Conservation (phyloP, 2,329 filamentous ascomycete species). For the Aspergillus ochraceoroseus region DNA sequence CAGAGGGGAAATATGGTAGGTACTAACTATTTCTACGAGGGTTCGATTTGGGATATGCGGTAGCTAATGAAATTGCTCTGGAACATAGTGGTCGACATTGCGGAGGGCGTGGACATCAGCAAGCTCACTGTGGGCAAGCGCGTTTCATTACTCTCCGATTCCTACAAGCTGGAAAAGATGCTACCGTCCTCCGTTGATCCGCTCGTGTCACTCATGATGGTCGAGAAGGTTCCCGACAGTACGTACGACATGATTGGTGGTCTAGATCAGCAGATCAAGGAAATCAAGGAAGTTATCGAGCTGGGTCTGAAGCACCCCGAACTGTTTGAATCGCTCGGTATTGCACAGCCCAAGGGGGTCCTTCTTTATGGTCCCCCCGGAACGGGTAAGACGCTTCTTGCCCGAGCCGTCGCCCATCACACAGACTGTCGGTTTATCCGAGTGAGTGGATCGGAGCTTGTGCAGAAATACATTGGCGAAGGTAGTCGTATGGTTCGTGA, state of each 20-base stretch:
- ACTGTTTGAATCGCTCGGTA: slow-evolving; percentile 97
- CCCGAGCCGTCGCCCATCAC: slow-evolving; percentile 93
- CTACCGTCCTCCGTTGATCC: slow-evolving; percentile 96
- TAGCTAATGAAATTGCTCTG: slow-evolving; percentile 11
- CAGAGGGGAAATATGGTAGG: slow-evolving; percentile 93
- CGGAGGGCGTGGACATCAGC: slow-evolving; percentile 86
- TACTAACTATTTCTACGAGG: too few species aligned
- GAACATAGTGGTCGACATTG: slow-evolving; percentile 78
- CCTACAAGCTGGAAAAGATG: slow-evolving; percentile 98
- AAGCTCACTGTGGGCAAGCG: slow-evolving; percentile 98
- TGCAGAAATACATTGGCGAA: slow-evolving; percentile 99
- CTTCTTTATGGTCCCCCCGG: slow-evolving; percentile 93
- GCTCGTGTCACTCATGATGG: slow-evolving; percentile 99
- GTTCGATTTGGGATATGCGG: slow-evolving; percentile 45
- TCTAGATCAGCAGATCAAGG: slow-evolving; percentile 97
- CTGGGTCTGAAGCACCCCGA: slow-evolving; percentile 97
- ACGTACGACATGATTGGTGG: slow-evolving; percentile 99
- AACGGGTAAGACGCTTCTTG: slow-evolving; percentile 93
- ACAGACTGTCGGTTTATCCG: slow-evolving; percentile 99
- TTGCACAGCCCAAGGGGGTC: slow-evolving; percentile 96
- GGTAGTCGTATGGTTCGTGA: slow-evolving; percentile 98
- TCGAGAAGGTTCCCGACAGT: slow-evolving; percentile 98
- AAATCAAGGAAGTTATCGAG: slow-evolving; percentile 99
- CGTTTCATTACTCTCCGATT: slow-evolving; percentile 91
- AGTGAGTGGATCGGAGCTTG: slow-evolving; percentile 90